Conservation (phyloP, 768 basidiomycete genomes). For the Serendipita sp. region DNA sequence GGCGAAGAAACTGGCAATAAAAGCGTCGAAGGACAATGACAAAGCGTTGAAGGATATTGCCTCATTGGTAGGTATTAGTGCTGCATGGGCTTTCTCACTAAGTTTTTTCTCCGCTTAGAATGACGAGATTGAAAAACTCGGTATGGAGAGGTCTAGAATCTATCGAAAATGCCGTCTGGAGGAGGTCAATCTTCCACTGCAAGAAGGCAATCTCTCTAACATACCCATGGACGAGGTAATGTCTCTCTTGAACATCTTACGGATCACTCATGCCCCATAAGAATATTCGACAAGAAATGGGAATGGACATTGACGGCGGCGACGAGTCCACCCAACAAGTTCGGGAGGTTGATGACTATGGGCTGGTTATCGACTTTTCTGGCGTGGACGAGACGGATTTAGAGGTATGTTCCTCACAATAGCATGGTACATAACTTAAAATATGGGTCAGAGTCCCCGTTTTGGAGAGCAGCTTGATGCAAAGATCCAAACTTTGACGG, state of each 20-base stretch:
- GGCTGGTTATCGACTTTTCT: constrained; percentile 78
- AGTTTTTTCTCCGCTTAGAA: constrained; percentile 29
- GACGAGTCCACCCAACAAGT: constrained; percentile 65
- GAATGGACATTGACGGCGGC: constrained; percentile 86
- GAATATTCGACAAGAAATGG: constrained; percentile 71
- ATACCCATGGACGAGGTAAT: constrained; percentile 90
- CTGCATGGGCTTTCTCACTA: neutral
- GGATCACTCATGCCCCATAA: constrained; percentile 16
- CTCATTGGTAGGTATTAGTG: constrained; percentile 35
- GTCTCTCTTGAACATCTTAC: constrained; percentile 9
- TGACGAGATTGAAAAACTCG: constrained; percentile 81
- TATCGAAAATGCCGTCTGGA: constrained; percentile 91
- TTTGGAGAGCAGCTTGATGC: constrained; percentile 54
- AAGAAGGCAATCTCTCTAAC: constrained; percentile 58
- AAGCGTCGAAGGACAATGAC: constrained; percentile 63
- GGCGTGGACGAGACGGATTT: constrained; percentile 58
- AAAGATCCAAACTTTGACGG: constrained; percentile 46
- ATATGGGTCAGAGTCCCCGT: constrained; percentile 35
- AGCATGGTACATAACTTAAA: constrained; percentile 21
- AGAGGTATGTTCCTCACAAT: constrained; percentile 27
- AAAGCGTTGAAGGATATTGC: constrained; percentile 84
- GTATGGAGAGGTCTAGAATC: constrained; percentile 65
- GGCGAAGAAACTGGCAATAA: constrained; percentile 51
- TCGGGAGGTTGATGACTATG: constrained; percentile 61
- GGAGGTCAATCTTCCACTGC: constrained; percentile 69